phyloP scores from a whole-genome alignment of 2,329 filamentous ascomycete species.

The Phaeosphaeriaceae sp. region DNA sequence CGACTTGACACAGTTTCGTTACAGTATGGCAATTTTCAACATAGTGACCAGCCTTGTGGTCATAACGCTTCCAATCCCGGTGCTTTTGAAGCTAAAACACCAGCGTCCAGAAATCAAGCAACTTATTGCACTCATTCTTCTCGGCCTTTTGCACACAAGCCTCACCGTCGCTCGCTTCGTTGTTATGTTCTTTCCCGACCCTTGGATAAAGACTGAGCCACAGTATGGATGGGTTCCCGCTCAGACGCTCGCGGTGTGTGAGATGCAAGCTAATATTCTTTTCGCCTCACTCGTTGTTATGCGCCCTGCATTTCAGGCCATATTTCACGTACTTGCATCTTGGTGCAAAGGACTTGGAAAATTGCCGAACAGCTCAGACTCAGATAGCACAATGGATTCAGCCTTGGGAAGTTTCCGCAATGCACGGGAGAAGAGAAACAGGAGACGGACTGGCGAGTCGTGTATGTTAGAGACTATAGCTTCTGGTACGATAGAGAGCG shows the following conservation, averaged over 20 bases:
- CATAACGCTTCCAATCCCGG: neutral
- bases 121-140: constrained; percentile 1
- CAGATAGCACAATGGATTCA: neutral
- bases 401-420: constrained; percentile 1
- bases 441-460: neutral
- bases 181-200: constrained; percentile 4
- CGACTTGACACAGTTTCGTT: constrained; percentile 2
- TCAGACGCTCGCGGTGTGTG: neutral
- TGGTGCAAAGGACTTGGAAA: neutral
- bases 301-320: constrained; percentile 4
- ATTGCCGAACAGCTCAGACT: neutral
- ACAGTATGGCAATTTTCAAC: constrained; percentile 1
- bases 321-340: neutral
- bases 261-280: constrained; percentile 6
- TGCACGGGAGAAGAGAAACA: constrained; percentile 3
- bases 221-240: constrained; percentile 4
- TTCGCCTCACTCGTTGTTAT: constrained; percentile 6
- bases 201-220: constrained; percentile 1
- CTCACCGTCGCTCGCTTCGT: constrained; percentile 5
- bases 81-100: constrained; percentile 4
- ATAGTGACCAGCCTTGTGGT: constrained; percentile 1
- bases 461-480: constrained; percentile 1
- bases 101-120: constrained; percentile 3
- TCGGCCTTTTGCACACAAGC: constrained; percentile 1
- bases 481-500: no score